These are phyloP conservation scores for Debaryomyces fabryi DNA, from an alignment of 1,139 yeast species.

Conservation along the genomic window DNA sequence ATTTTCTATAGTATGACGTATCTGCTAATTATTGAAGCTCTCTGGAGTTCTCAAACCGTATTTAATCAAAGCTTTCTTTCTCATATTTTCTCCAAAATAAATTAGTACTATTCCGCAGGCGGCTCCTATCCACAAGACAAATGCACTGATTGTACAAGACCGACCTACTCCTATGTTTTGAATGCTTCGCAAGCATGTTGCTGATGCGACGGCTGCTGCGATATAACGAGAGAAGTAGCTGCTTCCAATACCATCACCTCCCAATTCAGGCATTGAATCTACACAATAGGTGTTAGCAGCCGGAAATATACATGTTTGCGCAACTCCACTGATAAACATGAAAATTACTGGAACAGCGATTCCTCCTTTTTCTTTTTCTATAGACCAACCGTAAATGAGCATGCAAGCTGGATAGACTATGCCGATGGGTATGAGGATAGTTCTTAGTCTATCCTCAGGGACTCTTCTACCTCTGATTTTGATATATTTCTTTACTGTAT, in stretches of 20 bases:
- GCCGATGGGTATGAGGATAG: conserved; percentile 40
- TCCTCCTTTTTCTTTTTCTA: conserved; percentile 52
- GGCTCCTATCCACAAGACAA: conserved; percentile 30
- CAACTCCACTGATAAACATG: conserved; percentile 49
- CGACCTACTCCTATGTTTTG: conserved; percentile 55
- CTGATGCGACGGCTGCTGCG: conserved; percentile 54
- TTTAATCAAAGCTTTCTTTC: conserved; percentile 20
- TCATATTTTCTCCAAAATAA: conserved; percentile 25
- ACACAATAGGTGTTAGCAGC: conserved; percentile 57
- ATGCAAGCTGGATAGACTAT: conserved; percentile 42
- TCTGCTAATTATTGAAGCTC: neutral
- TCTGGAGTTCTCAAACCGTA: conserved; percentile 14
- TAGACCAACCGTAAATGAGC: conserved; percentile 55
- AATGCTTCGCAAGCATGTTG: conserved; percentile 47
- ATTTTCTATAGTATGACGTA: neutral
- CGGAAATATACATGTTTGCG: conserved; percentile 54
- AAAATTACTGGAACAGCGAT: conserved; percentile 54
- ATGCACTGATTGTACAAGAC: conserved; percentile 48
- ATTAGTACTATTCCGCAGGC: conserved; percentile 14
- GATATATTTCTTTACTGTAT: conserved; percentile 44
- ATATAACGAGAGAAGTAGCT: conserved; percentile 53
- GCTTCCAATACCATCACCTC: conserved; percentile 56
- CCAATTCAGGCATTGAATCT: conserved; percentile 54
- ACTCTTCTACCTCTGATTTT: conserved; percentile 44
- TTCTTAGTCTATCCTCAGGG: conserved; percentile 54